Percentiles rank a stretch among this genome's conserved stretches.
These are phyloP conservation scores for Diplogelasinospora grovesii DNA, from an alignment of 495 filamentous ascomycete genomes.

Conservation along the genomic window DNA sequence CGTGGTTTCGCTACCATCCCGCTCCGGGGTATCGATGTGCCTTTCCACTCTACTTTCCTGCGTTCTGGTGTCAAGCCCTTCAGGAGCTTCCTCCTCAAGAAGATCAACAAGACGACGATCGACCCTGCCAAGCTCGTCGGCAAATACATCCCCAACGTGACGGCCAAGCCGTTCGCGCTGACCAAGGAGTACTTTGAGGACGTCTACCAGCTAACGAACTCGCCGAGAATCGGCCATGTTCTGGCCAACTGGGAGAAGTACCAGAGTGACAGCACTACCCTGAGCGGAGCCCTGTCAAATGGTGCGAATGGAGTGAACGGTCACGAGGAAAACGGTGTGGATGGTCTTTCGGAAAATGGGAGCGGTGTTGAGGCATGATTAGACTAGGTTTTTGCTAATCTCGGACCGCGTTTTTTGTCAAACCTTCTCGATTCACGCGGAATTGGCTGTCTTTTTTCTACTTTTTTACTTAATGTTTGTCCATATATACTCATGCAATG, in stretches of 20 bases:
- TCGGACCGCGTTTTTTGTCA: too few relatives aligned
- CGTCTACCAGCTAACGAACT: conserved; percentile 88
- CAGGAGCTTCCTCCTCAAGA: conserved; percentile 94
- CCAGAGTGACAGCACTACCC: conserved; percentile 22
- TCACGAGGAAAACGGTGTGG: background rate
- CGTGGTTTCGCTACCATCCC: conserved; percentile 96
- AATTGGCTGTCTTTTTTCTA: too few relatives aligned
- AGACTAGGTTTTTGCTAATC: background rate
- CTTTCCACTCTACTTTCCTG: conserved; percentile 97
- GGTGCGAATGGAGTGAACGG: conserved; percentile 10
- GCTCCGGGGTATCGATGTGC: conserved; percentile 93
- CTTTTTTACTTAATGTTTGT: too few relatives aligned
- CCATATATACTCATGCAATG: too few relatives aligned
- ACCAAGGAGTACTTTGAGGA: conserved; percentile 99
- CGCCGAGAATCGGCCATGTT: conserved; percentile 82
- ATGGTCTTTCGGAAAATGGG: too few relatives aligned
- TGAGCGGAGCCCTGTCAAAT: conserved; percentile 1
- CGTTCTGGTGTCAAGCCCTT: conserved; percentile 97
- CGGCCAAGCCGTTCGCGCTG: conserved; percentile 87
- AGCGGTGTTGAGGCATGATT: conserved; percentile 1
- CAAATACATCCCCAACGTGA: conserved; percentile 99
- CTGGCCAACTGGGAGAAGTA: conserved; percentile 78
- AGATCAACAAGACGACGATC: conserved; percentile 97
- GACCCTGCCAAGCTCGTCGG: conserved; percentile 93
- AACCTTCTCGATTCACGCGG: too few relatives aligned